A percentile compares a stretch with the other conserved stretches of the same genome.
Evolutionary conservation across 2,329 filamentous ascomycete species (phyloP).

Genomic region (Calonectria leucothoes): DNA sequence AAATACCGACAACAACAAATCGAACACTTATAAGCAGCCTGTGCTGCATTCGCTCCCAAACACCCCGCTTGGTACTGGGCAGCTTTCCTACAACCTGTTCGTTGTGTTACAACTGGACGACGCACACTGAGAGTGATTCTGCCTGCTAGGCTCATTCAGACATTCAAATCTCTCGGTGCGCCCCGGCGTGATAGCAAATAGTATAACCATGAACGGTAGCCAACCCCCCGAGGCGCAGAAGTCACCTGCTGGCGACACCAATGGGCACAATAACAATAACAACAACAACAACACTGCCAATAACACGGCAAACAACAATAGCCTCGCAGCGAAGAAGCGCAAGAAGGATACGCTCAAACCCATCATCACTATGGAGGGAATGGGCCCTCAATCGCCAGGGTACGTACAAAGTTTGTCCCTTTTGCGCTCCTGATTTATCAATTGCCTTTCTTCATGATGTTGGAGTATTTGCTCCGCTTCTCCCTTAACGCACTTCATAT

Average conservation of each 20-base stretch:
- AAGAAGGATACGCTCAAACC: slow-evolving; percentile 81
- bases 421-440: neutral
- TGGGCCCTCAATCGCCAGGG: slow-evolving; percentile 44
- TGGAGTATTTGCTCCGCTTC: neutral
- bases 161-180: slow-evolving; percentile 16
- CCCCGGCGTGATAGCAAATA: slow-evolving; percentile 21
- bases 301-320: slow-evolving; percentile 38
- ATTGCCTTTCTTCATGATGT: neutral
- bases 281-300: slow-evolving; percentile 40
- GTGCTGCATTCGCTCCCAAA: slow-evolving; percentile 21
- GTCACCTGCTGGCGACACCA: slow-evolving; percentile 41
- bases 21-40: slow-evolving; percentile 37
- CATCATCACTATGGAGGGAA: slow-evolving; percentile 78
- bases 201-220: slow-evolving; percentile 39
- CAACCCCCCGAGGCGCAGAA: slow-evolving; percentile 48
- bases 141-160: neutral
- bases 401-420: slow-evolving; percentile 44
- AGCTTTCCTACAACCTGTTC: slow-evolving; percentile 12
- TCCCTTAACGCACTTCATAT: neutral
- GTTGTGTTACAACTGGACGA: slow-evolving; percentile 16
- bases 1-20: slow-evolving; percentile 19
- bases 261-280: slow-evolving; percentile 40
- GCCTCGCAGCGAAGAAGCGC: slow-evolving; percentile 70
- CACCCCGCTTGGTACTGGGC: slow-evolving; percentile 31
- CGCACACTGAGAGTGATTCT: slow-evolving; percentile 14